Evolutionary conservation across 176 grass and related monocot species (phyloP).

Genomic region (Musa beccarii): DNA sequence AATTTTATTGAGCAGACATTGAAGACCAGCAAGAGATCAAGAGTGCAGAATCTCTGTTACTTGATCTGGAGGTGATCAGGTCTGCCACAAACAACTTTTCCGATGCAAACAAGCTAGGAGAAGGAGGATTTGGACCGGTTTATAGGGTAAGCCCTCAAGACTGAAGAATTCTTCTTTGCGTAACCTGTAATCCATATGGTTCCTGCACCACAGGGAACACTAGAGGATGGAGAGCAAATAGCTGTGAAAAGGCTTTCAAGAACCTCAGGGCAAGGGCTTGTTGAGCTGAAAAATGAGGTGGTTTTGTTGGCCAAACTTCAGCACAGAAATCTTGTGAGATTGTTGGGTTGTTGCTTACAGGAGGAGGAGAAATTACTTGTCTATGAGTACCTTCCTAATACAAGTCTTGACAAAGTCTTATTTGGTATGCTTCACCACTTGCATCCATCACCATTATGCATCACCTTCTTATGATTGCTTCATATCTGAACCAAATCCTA

Average conservation of each 20-base stretch:
- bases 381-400: constrained; percentile 67
- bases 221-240: constrained; percentile 55
- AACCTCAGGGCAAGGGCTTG: constrained; percentile 45
- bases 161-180: not conserved
- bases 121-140: constrained; percentile 59
- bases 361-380: constrained; percentile 62
- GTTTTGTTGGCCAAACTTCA: constrained; percentile 52
- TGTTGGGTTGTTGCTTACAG: constrained; percentile 58
- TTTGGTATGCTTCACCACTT: constrained; percentile 29
- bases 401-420: constrained; percentile 59
- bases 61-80: constrained; percentile 36
- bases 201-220: constrained; percentile 40
- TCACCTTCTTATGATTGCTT: not conserved
- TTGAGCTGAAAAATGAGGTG: constrained; percentile 76
- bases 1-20: constrained; percentile 1
- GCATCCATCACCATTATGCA: not conserved
- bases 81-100: constrained; percentile 53
- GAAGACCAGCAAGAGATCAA: constrained; percentile 18
- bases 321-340: constrained; percentile 57
- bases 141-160: constrained; percentile 31
- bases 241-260: constrained; percentile 71
- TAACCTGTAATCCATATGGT: not conserved
- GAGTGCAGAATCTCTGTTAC: constrained; percentile 16
- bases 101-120: constrained; percentile 44
- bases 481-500: not conserved